Base-by-base conservation (phyloP, 805 yeast species). In the Candida pini region DNA sequence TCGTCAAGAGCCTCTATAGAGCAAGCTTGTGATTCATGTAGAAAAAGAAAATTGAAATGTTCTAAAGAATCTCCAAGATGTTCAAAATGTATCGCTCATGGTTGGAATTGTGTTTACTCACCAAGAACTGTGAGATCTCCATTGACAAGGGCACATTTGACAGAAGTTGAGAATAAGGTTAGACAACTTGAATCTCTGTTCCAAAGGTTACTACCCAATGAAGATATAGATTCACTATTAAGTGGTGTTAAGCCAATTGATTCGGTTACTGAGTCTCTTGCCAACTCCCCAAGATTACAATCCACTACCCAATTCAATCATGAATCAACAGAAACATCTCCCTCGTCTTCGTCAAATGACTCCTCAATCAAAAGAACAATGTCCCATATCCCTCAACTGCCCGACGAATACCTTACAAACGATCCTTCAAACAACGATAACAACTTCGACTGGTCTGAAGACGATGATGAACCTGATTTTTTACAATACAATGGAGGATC, bases 41-140 rank as follows among this genome's bases (percentile, higher is more conserved):
- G 95, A 24, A 73, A 77, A 45, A 68, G 92, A 36, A 86, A 86
- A 58, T 67, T 85, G 40, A 80, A 78, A 52, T 86, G 96, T 54
- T 77, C 94, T 20, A 86, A 84, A 49, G 85, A 79, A 40, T 67
- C 60, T 18, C 96, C 95, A 2, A 73, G 71, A 43, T 86, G 95
- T 51, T 63, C 78, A 29, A 84, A 84, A 50, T 86, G 96, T 62
- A 56, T 68, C 6, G 75, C 71, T 35, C 86, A 83, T 51, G 65
- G 68, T 16, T 80, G 94, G 83, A 71, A 71, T 21, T 86, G 96
- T 56, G 60, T 73, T 2, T 86, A 86, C 52, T 79, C 89, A 16
- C 95, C 96, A 12, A 67, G 83, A 40, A 71, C 79, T 2, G 79
- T 81, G 22, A 65, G 95, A 35, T 78, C 90, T 4, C 95, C 95